A percentile compares a stretch with the other conserved stretches of the same genome.
Evolutionary conservation across 257 asterid species (phyloP).

Genomic region (Solanum tacnaense): DNA sequence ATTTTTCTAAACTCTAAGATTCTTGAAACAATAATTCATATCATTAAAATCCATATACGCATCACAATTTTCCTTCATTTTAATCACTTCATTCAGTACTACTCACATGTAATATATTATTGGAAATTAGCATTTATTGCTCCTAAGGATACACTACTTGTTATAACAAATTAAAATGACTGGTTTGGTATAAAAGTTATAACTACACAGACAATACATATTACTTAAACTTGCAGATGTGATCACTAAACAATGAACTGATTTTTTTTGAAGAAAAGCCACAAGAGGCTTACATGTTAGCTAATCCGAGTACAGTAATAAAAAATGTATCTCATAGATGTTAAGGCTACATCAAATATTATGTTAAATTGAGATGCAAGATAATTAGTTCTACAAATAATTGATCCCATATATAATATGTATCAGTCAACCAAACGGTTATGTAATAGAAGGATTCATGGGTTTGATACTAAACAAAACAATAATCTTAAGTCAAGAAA

Average conservation of each 20-base stretch:
- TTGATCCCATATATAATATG: no score
- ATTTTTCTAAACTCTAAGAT: background rate
- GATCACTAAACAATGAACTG: background rate
- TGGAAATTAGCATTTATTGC: background rate
- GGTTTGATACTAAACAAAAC: background rate
- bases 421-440: background rate
- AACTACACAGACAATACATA: background rate
- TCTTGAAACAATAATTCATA: background rate
- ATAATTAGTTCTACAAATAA: background rate
- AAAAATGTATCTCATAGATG: background rate
- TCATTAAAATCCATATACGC: no score
- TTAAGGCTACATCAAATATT: background rate
- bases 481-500: background rate
- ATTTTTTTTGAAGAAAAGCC: background rate
- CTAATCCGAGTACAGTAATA: background rate
- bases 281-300: background rate
- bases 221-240: background rate
- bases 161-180: no score
- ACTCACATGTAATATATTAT: background rate
- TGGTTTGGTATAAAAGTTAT: background rate
- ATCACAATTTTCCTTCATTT: no score
- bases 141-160: background rate
- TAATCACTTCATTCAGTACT: no score
- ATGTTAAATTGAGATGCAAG: background rate
- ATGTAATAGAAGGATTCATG: background rate